Base-by-base conservation (phyloP, 2,329 filamentous ascomycete species). In the Graphilbum sp. region DNA sequence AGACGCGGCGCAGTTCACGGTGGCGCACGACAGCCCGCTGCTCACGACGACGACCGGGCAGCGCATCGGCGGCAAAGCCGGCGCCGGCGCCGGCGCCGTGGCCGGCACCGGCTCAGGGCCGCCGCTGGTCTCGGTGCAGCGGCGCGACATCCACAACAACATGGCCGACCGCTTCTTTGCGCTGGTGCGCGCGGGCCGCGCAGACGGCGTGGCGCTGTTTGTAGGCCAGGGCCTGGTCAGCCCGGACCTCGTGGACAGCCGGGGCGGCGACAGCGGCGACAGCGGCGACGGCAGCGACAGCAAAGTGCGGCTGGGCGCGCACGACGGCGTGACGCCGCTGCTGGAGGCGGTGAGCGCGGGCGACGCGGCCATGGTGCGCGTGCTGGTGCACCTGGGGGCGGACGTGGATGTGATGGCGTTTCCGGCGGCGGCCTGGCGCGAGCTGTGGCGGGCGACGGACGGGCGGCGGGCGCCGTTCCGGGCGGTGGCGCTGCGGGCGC, bases 161-260 rank as follows among this genome's bases (percentile, higher is more conserved):
- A 43, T 45, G n/a, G 33, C 43, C 6, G 29, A 36, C n/a, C 27
- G 18, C 1, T 39, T 45, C 10, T 43, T 41, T 25, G 29, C 13
- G 12, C 32, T 41, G 2, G 35, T 45, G 19, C 38, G 39, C 13
- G 10, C 15, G 15, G 39, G 41, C 27, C 39, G 55, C 32, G 46
- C 48, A 37, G 54, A 52, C 4, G 19, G 52, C 3, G 51, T 58
- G 18, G 38, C 45, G 13, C 37, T 45, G n/a, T 52, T 59, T 19
- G 42, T 62, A 35, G 16, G 43, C 4, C 42, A 39, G 5, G 58
- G 59, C 5, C 50, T 60, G 41, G 50, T 62, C 35, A 58, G 57
- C 13, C 60, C 60, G 5, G 57, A 61, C 47, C 50, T 53, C 3
- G 49, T 52, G 19, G 45, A 47, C 30, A 36, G 30, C 32, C 33